Base-by-base conservation (phyloP, 2,329 filamentous ascomycete species). In the Aureobasidium mangrovei region DNA sequence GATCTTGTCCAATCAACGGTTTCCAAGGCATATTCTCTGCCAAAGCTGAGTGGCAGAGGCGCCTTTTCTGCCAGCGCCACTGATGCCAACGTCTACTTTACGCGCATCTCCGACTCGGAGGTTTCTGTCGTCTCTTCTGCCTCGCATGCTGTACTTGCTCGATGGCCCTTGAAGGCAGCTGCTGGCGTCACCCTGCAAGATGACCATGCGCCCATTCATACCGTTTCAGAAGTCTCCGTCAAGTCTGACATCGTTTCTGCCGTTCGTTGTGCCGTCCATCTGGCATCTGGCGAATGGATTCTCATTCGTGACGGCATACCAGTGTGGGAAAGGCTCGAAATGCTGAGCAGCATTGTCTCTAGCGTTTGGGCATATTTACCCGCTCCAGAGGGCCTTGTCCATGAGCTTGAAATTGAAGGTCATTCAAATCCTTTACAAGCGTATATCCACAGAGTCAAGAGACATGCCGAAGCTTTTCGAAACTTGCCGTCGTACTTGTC, bases 71-170 rank as follows among this genome's bases (percentile, higher is more conserved):
- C 82, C 0, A 93, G 85, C 70, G 87, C 83, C 2, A 79, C 81
- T 39, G 86, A 84, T 56, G 83, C 86, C 24, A 91, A 93, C 63
- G 85, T 95, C 6, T 96, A 89, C 72, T 95, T 97, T 67, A 91
- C 87, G 2, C 83, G 91, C 56, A 77, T 93, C 57, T 90, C 88
- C 0, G 75, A 83, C 33, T 81, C 85, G 7, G 88, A 95, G 64
- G 76, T 89, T 2, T 75, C 79, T 31, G 75, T 95, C 28, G 77
- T 88, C 4, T 88, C 88, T 1, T 94, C 90, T 0, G 76, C 76
- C 29, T 93, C 88, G 0, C 82, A 91, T 60, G 83, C 78, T n/a
- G 72, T 90, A 38, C 75, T 96, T 32, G 86, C 82, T 10, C 80
- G 83, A 53, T 96, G 89, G 88, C 70, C 79, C 2, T 67, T 85